phyloP scores from a whole-genome alignment of 2,329 filamentous ascomycete species.

The Microdochium bolleyi region DNA sequence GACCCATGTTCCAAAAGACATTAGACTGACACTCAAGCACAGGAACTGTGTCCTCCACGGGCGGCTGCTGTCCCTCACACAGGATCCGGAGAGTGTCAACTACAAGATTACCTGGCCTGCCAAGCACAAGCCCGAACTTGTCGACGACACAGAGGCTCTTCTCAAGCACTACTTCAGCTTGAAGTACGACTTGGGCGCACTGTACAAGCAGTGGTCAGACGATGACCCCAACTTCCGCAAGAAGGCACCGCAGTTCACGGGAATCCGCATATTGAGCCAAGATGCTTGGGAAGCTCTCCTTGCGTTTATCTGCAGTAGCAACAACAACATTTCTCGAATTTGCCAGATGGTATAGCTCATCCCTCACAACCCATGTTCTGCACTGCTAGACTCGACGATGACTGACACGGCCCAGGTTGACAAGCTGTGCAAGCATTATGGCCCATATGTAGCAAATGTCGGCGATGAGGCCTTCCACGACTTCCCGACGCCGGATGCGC shows the following conservation, averaged over 20 bases:
- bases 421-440: slow-evolving; percentile 84
- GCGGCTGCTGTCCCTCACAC: slow-evolving; percentile 75
- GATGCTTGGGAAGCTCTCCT: slow-evolving; percentile 94
- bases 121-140: slow-evolving; percentile 16
- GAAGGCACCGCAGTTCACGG: slow-evolving; percentile 79
- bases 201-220: slow-evolving; percentile 83
- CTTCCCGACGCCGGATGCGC: slow-evolving; percentile 68
- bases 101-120: slow-evolving; percentile 64
- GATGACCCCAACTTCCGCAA: slow-evolving; percentile 83
- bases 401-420: slow-evolving; percentile 47
- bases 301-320: slow-evolving; percentile 96
- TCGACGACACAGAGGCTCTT: slow-evolving; percentile 65
- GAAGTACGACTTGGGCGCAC: slow-evolving; percentile 59
- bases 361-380: background rate
- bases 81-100: slow-evolving; percentile 71
- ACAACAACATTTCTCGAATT: slow-evolving; percentile 95
- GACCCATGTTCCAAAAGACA: too few relatives aligned
- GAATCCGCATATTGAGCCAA: slow-evolving; percentile 86
- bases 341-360: slow-evolving; percentile 71
- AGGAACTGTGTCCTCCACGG: slow-evolving; percentile 81
- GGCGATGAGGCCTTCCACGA: slow-evolving; percentile 72
- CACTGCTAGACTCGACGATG: background rate
- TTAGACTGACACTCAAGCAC: background rate
- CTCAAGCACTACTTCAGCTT: slow-evolving; percentile 85
- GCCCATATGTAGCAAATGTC: slow-evolving; percentile 63